These are phyloP conservation scores for Stropharia rugosoannulata DNA, from an alignment of 768 basidiomycete species.

Conservation along the genomic window DNA sequence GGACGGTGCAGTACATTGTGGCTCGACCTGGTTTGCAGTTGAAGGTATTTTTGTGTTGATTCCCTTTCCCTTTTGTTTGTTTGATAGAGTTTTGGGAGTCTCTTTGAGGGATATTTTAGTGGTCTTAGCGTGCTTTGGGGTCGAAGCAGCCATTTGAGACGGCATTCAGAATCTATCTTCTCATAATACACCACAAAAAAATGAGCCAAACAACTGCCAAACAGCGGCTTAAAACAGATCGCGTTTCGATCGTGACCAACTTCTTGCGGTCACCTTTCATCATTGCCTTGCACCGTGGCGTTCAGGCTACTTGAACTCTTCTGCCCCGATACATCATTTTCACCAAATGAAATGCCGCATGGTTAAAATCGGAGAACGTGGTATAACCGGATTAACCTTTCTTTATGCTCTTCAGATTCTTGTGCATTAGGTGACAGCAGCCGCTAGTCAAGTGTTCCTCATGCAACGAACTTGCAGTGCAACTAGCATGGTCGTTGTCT, in stretches of 20 bases:
- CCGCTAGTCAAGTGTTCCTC: too few species aligned
- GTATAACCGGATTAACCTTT: too few species aligned
- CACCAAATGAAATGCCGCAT: too few species aligned
- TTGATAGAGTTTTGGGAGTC: slow-evolving; percentile 25
- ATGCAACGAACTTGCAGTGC: too few species aligned
- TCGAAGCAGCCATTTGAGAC: slow-evolving; percentile 42
- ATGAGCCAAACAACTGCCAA: slow-evolving; percentile 33
- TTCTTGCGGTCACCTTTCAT: background rate
- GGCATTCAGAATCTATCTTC: slow-evolving; percentile 11
- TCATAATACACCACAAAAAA: slow-evolving; percentile 29
- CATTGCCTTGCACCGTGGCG: background rate
- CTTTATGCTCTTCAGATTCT: too few species aligned
- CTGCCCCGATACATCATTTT: too few species aligned
- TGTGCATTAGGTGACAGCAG: too few species aligned
- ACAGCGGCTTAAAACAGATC: slow-evolving; percentile 18
- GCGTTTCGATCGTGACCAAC: background rate
- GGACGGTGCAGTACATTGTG: slow-evolving; percentile 10
- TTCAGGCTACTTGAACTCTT: too few species aligned
- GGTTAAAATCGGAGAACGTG: too few species aligned
- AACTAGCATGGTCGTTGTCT: too few species aligned
- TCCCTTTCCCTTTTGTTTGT: slow-evolving; percentile 52
- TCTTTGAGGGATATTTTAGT: slow-evolving; percentile 16
- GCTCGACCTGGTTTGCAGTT: slow-evolving; percentile 12
- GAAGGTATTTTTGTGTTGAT: slow-evolving; percentile 19
- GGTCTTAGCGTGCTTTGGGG: slow-evolving; percentile 31